Evolutionary conservation across 768 basidiomycete species (phyloP).

Genomic region (Termitomyces eurrhizus): DNA sequence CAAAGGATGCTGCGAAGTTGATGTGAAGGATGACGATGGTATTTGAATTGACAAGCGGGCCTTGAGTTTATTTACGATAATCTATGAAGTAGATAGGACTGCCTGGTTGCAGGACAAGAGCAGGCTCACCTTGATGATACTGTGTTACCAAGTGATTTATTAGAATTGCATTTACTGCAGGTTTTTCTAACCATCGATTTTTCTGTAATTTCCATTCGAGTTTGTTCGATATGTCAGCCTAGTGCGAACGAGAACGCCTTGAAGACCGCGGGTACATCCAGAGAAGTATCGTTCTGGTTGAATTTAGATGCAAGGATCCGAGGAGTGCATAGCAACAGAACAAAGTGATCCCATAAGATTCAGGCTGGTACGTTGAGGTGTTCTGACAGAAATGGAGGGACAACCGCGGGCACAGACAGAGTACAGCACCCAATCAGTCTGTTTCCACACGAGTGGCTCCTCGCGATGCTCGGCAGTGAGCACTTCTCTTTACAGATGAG

Average conservation of each 20-base stretch:
- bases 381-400: neutral
- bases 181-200: too few relatives aligned
- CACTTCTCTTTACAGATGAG: neutral
- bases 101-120: neutral
- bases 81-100: neutral
- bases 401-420: too few relatives aligned
- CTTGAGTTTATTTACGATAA: neutral
- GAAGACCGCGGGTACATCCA: too few relatives aligned
- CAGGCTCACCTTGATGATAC: neutral
- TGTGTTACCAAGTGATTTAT: neutral
- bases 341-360: neutral
- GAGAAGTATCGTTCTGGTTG: neutral
- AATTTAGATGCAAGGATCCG: neutral
- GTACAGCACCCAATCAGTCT: neutral
- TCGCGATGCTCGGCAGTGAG: slow-evolving; percentile 24
- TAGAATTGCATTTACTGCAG: neutral
- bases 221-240: too few relatives aligned
- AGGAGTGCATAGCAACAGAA: neutral
- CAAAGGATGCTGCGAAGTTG: neutral
- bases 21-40: neutral
- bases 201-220: too few relatives aligned
- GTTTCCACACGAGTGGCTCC: slow-evolving; percentile 45
- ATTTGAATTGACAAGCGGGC: neutral
- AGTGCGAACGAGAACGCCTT: too few relatives aligned
- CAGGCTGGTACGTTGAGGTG: neutral